Conservation (phyloP, 106 monocot species). For the Alisma plantagoaquatica region DNA sequence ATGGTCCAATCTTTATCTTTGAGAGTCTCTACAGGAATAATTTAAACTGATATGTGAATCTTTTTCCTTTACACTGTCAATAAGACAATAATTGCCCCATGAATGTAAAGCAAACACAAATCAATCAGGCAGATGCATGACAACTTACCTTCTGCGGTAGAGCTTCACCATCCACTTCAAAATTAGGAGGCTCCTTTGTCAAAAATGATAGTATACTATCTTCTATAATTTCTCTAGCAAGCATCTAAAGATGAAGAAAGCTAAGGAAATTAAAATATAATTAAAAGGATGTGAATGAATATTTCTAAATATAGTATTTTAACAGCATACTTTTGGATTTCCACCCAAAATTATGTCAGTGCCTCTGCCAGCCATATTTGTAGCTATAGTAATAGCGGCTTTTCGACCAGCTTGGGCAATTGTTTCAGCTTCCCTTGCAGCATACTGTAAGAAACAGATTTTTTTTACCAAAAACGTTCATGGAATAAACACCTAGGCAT, state of each 20-base stretch:
- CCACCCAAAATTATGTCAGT: conserved; percentile 99
- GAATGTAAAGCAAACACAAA: too few species aligned
- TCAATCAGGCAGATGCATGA: not conserved
- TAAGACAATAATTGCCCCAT: too few species aligned
- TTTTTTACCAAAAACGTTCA: not conserved
- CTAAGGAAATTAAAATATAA: not conserved
- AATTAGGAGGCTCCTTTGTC: conserved; percentile 52
- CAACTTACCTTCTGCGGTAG: conserved; percentile 62
- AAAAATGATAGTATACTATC: conserved; percentile 65
- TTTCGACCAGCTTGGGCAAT: conserved; percentile 96
- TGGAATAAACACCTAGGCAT: too few species aligned
- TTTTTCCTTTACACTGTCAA: too few species aligned
- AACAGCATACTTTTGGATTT: conserved; percentile 77
- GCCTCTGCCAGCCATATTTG: conserved; percentile 99
- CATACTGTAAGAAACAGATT: conserved; percentile 54
- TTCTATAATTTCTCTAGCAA: conserved; percentile 80
- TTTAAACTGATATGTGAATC: conserved; percentile 13
- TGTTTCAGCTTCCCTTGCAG: conserved; percentile 95
- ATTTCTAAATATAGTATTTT: too few species aligned
- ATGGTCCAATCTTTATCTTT: conserved; percentile 75
- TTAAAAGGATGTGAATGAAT: too few species aligned
- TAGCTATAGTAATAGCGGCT: conserved; percentile 97
- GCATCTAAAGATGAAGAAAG: conserved; percentile 50
- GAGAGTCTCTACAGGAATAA: conserved; percentile 40
- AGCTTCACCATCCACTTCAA: conserved; percentile 58